Percentiles rank a stretch among this genome's conserved stretches.
Conservation (phyloP, 1,284 basidiomycete genomes). For the Ceratobasidium theobromae region DNA sequence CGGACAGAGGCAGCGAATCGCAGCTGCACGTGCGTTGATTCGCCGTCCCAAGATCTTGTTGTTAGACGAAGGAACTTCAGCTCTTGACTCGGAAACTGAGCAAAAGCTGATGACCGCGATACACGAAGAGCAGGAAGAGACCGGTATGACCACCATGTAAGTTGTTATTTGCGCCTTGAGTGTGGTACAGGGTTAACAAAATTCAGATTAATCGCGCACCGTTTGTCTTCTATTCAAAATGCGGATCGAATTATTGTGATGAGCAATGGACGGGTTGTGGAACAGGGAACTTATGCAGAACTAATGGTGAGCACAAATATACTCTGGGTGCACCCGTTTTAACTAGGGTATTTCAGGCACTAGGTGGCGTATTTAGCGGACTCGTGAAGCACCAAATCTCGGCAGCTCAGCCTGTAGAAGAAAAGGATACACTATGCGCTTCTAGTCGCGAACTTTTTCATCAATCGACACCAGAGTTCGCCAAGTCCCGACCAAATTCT, state of each 20-base stretch:
- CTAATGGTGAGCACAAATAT: slow-evolving; percentile 36
- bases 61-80: slow-evolving; percentile 42
- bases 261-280: slow-evolving; percentile 48
- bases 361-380: slow-evolving; percentile 22
- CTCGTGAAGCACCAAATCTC: slow-evolving; percentile 3
- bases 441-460: neutral
- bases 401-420: too few relatives aligned
- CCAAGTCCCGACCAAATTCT: neutral
- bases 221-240: slow-evolving; percentile 50
- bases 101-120: slow-evolving; percentile 45
- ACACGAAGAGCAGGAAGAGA: slow-evolving; percentile 38
- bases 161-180: neutral
- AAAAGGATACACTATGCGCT: too few relatives aligned
- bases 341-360: neutral
- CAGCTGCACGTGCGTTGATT: slow-evolving; percentile 48
- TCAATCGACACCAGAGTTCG: neutral
- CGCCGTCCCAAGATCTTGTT: slow-evolving; percentile 46
- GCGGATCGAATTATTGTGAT: slow-evolving; percentile 54
- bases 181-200: neutral
- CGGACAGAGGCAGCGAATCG: slow-evolving; percentile 47
- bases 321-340: too few relatives aligned
- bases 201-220: slow-evolving; percentile 48
- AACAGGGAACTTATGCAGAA: slow-evolving; percentile 46
- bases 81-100: slow-evolving; percentile 48
- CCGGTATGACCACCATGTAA: slow-evolving; percentile 42